Conservation (phyloP, 2,329 filamentous ascomycete genomes). For the Fusarium proliferatum region DNA sequence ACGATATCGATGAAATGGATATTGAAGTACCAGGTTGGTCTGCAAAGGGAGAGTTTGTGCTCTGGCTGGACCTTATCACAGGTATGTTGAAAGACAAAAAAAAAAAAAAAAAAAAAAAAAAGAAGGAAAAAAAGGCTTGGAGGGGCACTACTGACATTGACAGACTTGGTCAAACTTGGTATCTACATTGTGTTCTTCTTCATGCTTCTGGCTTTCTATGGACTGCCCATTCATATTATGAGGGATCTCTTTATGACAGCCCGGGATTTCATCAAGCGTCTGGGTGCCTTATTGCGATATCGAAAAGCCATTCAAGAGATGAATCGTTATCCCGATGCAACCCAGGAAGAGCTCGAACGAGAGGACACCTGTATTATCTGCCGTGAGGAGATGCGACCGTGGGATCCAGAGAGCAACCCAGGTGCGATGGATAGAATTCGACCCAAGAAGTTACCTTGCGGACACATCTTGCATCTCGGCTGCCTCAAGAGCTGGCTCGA, state of each 20-base stretch:
- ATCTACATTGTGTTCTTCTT: conserved; percentile 94
- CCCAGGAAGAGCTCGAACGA: conserved; percentile 81
- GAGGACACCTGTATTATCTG: conserved; percentile 99
- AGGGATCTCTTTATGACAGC: conserved; percentile 95
- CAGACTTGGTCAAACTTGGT: conserved; percentile 89
- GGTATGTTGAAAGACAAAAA: conserved; percentile 61
- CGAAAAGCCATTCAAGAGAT: conserved; percentile 93
- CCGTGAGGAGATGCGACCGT: conserved; percentile 92
- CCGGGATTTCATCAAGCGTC: conserved; percentile 87
- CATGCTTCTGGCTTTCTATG: conserved; percentile 93
- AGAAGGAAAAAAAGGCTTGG: not conserved
- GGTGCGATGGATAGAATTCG: conserved; percentile 85
- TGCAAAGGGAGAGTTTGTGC: conserved; percentile 90
- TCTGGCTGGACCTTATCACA: conserved; percentile 86
- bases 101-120: no score
- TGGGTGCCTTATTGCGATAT: conserved; percentile 90
- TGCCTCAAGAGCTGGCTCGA: conserved; percentile 98
- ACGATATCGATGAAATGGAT: conserved; percentile 91
- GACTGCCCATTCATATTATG: conserved; percentile 95
- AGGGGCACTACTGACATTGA: conserved; percentile 28
- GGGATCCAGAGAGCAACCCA: conserved; percentile 68
- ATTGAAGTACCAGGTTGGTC: conserved; percentile 97
- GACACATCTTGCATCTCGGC: conserved; percentile 92
- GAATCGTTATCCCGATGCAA: conserved; percentile 94
- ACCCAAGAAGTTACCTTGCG: conserved; percentile 96